These are phyloP conservation scores for Noccaea bulbosa DNA, from an alignment of 345 rosid species.

Conservation along the genomic window DNA sequence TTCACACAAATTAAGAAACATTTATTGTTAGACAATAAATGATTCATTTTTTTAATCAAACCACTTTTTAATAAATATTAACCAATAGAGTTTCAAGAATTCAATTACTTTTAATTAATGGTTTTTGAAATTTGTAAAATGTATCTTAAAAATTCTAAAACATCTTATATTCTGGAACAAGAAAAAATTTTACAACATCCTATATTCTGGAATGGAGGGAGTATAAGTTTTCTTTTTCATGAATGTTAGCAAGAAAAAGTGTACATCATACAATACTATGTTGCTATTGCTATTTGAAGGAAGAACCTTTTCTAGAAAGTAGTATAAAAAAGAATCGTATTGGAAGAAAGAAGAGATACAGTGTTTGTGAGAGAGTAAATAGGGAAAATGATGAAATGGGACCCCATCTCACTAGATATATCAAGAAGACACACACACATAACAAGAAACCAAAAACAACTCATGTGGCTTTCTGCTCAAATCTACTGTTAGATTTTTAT, in stretches of 20 bases:
- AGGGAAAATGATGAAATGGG: slow-evolving; percentile 27
- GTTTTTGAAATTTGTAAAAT: too few relatives aligned
- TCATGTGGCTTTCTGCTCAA: slow-evolving; percentile 46
- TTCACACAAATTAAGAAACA: too few relatives aligned
- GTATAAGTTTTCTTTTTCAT: not conserved
- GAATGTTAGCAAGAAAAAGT: not conserved
- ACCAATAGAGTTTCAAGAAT: too few relatives aligned
- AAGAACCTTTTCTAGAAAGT: not conserved
- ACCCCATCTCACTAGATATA: slow-evolving; percentile 26
- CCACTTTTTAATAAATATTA: too few relatives aligned
- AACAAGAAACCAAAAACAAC: slow-evolving; percentile 43
- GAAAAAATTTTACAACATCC: too few relatives aligned
- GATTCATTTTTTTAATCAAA: too few relatives aligned
- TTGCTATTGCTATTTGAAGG: not conserved
- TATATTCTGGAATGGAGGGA: too few relatives aligned
- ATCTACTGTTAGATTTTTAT: slow-evolving; percentile 39
- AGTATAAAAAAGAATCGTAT: not conserved
- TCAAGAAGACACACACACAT: slow-evolving; percentile 36
- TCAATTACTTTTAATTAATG: too few relatives aligned
- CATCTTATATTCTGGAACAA: too few relatives aligned
- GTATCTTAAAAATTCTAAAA: too few relatives aligned
- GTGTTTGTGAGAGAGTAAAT: slow-evolving; percentile 6
- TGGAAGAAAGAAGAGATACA: not conserved
- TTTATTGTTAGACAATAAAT: too few relatives aligned
- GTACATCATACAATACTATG: not conserved